These are phyloP conservation scores for Speleostelium caveatum DNA, from an alignment of 78 protist species.

Conservation along the genomic window DNA sequence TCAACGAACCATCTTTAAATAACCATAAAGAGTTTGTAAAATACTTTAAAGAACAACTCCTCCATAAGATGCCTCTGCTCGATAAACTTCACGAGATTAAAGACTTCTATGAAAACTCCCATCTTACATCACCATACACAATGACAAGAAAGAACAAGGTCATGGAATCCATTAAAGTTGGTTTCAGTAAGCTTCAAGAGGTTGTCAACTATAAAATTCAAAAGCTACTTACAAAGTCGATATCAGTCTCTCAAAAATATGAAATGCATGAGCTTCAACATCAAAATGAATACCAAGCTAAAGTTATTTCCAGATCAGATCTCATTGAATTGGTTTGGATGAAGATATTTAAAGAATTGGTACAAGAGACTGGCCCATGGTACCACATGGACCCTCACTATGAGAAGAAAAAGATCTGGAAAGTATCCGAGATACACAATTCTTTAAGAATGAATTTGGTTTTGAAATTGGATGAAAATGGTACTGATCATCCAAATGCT, in stretches of 20 bases:
- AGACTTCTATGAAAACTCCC: constrained; percentile 41
- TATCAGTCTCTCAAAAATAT: constrained; percentile 34
- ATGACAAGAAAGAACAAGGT: constrained; percentile 54
- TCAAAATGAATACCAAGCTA: not conserved
- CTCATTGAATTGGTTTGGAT: not conserved
- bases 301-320: not conserved
- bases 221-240: constrained; percentile 28
- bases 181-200: not conserved
- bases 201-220: not conserved
- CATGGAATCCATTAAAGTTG: constrained; percentile 6
- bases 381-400: not conserved
- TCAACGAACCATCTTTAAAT: constrained; percentile 22
- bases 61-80: constrained; percentile 39
- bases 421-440: constrained; percentile 27
- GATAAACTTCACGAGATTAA: constrained; percentile 61
- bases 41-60: constrained; percentile 45
- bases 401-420: constrained; percentile 11
- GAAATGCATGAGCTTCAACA: constrained; percentile 56
- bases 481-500: constrained; percentile 71
- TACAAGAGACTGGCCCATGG: constrained; percentile 22
- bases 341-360: not conserved
- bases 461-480: constrained; percentile 43
- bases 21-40: constrained; percentile 42
- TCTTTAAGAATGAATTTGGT: constrained; percentile 5
- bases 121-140: constrained; percentile 32